Conservation (phyloP, 306 rosid species). For the Coriaria nepalensis region DNA sequence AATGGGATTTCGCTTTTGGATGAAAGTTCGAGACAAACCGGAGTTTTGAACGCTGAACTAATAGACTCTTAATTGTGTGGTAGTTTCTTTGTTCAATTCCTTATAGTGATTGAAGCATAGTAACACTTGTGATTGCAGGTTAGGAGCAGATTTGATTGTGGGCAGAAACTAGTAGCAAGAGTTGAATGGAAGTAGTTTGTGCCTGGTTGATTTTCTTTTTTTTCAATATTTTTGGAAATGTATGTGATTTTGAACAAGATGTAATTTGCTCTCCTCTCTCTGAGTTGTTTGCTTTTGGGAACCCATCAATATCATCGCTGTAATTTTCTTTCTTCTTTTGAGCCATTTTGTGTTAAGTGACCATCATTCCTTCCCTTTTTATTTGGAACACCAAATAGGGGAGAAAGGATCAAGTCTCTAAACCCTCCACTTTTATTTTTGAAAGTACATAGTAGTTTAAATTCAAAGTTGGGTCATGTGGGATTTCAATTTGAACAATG, state of each 20-base stretch:
- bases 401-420: slow-evolving; percentile 19
- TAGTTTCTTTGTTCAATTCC: too few relatives aligned
- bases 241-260: slow-evolving; percentile 23
- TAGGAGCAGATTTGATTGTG: slow-evolving; percentile 15
- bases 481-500: too few relatives aligned
- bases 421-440: too few relatives aligned
- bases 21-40: too few relatives aligned
- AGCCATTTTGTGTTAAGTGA: slow-evolving; percentile 22
- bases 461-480: too few relatives aligned
- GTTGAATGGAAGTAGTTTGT: slow-evolving; percentile 18
- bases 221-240: slow-evolving; percentile 13
- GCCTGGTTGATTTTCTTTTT: slow-evolving; percentile 20
- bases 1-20: too few relatives aligned
- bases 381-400: slow-evolving; percentile 14
- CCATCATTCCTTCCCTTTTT: slow-evolving; percentile 12
- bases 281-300: slow-evolving; percentile 24
- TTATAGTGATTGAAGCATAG: too few relatives aligned
- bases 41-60: too few relatives aligned
- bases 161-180: slow-evolving; percentile 6
- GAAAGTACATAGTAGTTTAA: too few relatives aligned
- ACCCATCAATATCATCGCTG: slow-evolving; percentile 7
- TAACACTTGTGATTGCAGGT: too few relatives aligned
- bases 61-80: too few relatives aligned
- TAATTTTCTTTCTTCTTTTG: slow-evolving; percentile 8
- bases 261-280: slow-evolving; percentile 27